A percentile compares a stretch with the other conserved stretches of the same genome.
Evolutionary conservation across 2,329 filamentous ascomycete genomes (phyloP).

Genomic region (Elsinoe australis): DNA sequence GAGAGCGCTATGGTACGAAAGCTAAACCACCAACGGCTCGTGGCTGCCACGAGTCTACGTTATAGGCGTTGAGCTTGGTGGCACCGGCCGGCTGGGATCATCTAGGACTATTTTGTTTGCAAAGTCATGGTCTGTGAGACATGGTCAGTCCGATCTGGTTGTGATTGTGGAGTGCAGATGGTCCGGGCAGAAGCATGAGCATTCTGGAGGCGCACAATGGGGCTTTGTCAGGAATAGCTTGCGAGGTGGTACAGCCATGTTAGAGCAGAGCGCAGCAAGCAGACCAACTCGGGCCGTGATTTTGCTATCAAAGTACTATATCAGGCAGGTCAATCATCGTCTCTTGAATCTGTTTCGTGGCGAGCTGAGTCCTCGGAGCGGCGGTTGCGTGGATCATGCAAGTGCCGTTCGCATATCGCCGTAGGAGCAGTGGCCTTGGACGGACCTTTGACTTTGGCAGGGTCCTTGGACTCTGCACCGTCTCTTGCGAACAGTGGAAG

Average conservation of each 20-base stretch:
- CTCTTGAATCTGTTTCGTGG: too few species aligned
- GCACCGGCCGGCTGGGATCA: constrained; percentile 2
- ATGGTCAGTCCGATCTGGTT: not conserved
- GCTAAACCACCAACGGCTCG: not conserved
- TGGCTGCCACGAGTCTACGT: not conserved
- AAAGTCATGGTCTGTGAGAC: not conserved
- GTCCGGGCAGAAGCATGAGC: not conserved
- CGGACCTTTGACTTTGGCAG: not conserved
- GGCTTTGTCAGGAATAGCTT: too few species aligned
- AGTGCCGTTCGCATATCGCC: too few species aligned
- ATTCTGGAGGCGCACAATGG: not conserved
- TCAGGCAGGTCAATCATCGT: too few species aligned
- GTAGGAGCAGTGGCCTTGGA: too few species aligned
- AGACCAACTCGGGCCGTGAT: too few species aligned
- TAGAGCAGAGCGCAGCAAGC: too few species aligned
- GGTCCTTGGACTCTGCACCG: not conserved
- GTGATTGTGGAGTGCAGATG: not conserved
- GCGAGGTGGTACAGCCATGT: too few species aligned
- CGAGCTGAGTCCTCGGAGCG: too few species aligned
- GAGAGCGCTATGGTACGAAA: not conserved
- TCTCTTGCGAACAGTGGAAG: not conserved
- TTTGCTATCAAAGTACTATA: too few species aligned
- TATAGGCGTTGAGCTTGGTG: not conserved
- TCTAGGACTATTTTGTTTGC: not conserved
- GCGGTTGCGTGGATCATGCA: too few species aligned